phyloP scores from a whole-genome alignment of 139 green algal species.

The Haematococcus lacustris region DNA sequence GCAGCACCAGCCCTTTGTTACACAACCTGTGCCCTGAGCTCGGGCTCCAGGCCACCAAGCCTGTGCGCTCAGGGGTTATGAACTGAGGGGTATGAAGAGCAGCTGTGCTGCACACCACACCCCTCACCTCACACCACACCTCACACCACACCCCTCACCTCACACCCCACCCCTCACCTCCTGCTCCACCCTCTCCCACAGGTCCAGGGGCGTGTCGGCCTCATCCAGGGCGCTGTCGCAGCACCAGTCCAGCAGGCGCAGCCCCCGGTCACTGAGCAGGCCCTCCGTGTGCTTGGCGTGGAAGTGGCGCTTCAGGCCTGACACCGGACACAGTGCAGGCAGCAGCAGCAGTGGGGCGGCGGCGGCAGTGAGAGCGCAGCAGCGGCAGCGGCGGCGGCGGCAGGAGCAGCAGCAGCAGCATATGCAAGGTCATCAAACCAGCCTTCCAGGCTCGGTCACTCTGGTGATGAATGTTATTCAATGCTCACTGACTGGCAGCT shows the following conservation, averaged over 20 bases:
- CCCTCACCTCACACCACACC: too few relatives aligned
- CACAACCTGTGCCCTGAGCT: too few relatives aligned
- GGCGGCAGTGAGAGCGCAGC: too few relatives aligned
- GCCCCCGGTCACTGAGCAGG: constrained; percentile 36
- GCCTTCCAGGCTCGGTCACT: too few relatives aligned
- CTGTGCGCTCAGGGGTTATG: neutral
- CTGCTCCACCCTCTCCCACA: constrained; percentile 18
- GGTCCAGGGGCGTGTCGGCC: constrained; percentile 8
- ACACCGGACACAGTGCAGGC: too few relatives aligned
- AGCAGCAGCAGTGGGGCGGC: too few relatives aligned
- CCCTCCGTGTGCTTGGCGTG: constrained; percentile 60
- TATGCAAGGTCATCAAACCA: neutral
- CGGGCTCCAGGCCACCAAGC: neutral
- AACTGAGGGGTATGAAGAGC: neutral
- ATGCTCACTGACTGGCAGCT: too few relatives aligned
- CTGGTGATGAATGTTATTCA: too few relatives aligned
- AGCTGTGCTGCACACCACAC: neutral
- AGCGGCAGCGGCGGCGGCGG: too few relatives aligned
- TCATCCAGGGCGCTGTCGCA: constrained; percentile 56
- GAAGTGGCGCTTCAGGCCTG: constrained; percentile 76
- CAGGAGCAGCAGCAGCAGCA: neutral
- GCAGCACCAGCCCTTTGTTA: neutral
- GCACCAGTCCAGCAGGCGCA: constrained; percentile 61
- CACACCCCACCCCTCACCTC: too few relatives aligned
- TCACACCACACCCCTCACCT: too few relatives aligned